A percentile compares a stretch with the other conserved stretches of the same genome.
Evolutionary conservation across 345 rosid species (phyloP).

Genomic region (Camelina neglecta): DNA sequence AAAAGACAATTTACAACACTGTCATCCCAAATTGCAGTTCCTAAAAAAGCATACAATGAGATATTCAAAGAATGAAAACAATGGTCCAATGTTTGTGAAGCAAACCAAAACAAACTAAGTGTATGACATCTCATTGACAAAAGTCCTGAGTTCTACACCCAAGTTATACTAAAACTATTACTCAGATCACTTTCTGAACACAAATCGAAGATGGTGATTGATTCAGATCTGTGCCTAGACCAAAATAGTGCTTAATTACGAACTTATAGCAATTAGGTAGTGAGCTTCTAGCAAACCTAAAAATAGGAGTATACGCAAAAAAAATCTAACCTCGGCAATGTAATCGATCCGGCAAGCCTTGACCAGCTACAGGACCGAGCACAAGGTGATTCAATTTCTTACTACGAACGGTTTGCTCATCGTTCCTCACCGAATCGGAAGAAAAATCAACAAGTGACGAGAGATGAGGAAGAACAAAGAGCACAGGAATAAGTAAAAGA

Average conservation of each 20-base stretch:
- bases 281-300: constrained; percentile 2
- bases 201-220: not conserved
- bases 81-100: not conserved
- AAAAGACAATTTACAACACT: constrained; percentile 17
- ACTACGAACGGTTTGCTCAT: constrained; percentile 44
- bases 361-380: constrained; percentile 75
- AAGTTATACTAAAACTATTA: not conserved
- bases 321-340: constrained; percentile 74
- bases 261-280: not conserved
- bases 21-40: not conserved
- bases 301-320: not conserved
- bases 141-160: not conserved
- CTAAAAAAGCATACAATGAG: not conserved
- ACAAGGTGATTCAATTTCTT: constrained; percentile 75
- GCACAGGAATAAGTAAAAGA: constrained; percentile 58
- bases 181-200: not conserved
- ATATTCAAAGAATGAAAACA: not conserved
- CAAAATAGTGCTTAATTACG: not conserved
- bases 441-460: constrained; percentile 62
- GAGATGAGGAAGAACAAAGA: constrained; percentile 65
- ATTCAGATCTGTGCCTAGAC: not conserved
- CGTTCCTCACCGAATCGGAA: constrained; percentile 37
- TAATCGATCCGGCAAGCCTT: constrained; percentile 78
- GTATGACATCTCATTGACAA: not conserved
- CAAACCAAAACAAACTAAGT: constrained; percentile 28